These are phyloP conservation scores for Echeveria elegans DNA, from an alignment of 164 flowering plant species.

Conservation along the genomic window DNA sequence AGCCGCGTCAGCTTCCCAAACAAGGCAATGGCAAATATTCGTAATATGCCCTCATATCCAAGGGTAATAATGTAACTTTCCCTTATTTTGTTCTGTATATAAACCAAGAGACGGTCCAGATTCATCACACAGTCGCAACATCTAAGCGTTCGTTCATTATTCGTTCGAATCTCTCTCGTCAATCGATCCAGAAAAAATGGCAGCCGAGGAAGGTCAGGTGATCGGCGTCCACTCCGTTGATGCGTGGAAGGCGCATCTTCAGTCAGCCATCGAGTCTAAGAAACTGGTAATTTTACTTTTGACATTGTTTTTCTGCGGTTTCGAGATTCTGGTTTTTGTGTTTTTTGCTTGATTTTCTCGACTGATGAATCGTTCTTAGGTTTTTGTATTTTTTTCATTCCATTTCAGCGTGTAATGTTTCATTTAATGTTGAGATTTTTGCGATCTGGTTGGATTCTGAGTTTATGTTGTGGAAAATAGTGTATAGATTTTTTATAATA, in stretches of 20 bases:
- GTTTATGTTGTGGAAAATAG: neutral
- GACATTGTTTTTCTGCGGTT: neutral
- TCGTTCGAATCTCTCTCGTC: neutral
- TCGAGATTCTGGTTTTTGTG: neutral
- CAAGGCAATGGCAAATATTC: neutral
- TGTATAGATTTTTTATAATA: too few species aligned
- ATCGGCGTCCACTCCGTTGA: conserved; percentile 48
- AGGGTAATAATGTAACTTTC: neutral
- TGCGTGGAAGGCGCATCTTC: conserved; percentile 45
- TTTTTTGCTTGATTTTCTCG: neutral
- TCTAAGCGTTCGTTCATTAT: neutral
- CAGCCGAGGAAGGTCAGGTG: conserved; percentile 52
- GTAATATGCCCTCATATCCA: neutral
- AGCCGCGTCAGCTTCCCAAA: neutral
- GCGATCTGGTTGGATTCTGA: neutral
- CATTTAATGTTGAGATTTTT: neutral
- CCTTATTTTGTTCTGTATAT: neutral
- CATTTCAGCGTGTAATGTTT: neutral
- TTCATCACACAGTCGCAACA: neutral
- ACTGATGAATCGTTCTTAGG: neutral
- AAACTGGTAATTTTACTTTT: conserved; percentile 40
- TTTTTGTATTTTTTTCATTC: neutral
- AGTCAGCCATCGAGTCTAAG: conserved; percentile 31
- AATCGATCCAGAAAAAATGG: conserved; percentile 22
- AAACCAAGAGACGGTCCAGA: neutral